Evolutionary conservation across 106 monocot species (phyloP).

Genomic region (Allium sativum): DNA sequence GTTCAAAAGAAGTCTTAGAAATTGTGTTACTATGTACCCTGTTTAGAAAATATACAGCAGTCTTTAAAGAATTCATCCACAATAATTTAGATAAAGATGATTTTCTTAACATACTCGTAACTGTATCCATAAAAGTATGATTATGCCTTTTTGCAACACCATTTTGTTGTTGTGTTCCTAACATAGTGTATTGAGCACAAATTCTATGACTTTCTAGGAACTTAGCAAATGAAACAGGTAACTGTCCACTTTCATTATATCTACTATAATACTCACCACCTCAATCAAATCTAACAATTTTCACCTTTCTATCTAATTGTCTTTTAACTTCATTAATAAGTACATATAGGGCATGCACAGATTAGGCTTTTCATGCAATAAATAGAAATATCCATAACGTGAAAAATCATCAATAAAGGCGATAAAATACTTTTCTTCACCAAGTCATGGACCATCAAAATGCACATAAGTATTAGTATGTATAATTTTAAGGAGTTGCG

Average conservation of each 20-base stretch:
- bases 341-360: background rate
- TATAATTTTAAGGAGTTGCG: background rate
- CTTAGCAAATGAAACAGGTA: too few species aligned
- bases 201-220: slow-evolving; percentile 1
- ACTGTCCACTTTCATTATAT: too few species aligned
- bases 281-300: too few species aligned
- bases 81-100: background rate
- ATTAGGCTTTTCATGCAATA: slow-evolving; percentile 2
- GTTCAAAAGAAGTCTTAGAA: slow-evolving; percentile 3
- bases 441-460: background rate
- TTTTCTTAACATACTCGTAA: background rate
- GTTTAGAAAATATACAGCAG: too few species aligned
- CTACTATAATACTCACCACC: too few species aligned
- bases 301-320: too few species aligned
- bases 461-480: background rate
- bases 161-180: slow-evolving; percentile 6
- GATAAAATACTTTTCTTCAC: background rate
- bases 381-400: background rate
- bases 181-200: slow-evolving; percentile 6
- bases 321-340: background rate
- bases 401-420: background rate
- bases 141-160: slow-evolving; percentile 2
- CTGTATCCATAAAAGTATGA: background rate
- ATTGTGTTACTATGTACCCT: background rate
- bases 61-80: too few species aligned